These are phyloP conservation scores for Cenchrus purpureus DNA, from an alignment of 176 grass and related monocot genomes.

Conservation along the genomic window DNA sequence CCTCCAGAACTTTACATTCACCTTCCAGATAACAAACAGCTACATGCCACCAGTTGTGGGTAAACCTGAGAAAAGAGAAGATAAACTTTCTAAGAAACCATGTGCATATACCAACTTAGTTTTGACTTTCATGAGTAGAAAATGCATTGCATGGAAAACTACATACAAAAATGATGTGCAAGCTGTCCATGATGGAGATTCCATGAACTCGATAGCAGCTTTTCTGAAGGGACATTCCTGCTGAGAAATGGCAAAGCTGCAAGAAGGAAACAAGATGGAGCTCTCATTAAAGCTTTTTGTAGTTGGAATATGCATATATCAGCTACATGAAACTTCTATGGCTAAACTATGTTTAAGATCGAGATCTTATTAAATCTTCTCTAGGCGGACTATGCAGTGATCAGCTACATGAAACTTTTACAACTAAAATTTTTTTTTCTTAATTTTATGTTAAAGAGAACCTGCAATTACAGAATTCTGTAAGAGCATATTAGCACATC, in stretches of 20 bases:
- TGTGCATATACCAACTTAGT: neutral
- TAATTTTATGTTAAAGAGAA: no score
- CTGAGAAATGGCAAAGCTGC: slow-evolving; percentile 79
- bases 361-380: no score
- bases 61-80: slow-evolving; percentile 43
- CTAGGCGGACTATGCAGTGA: no score
- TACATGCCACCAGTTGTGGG: slow-evolving; percentile 85
- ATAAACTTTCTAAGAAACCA: slow-evolving; percentile 8
- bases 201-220: slow-evolving; percentile 68
- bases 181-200: slow-evolving; percentile 57
- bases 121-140: neutral
- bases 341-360: no score
- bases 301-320: neutral
- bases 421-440: no score
- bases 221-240: slow-evolving; percentile 72
- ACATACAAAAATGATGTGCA: slow-evolving; percentile 76
- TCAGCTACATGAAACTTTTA: no score
- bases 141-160: neutral
- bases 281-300: neutral
- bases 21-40: slow-evolving; percentile 84
- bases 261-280: slow-evolving; percentile 25
- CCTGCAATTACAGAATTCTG: no score
- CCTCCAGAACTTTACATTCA: slow-evolving; percentile 69
- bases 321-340: neutral
- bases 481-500: no score